Conservation (phyloP, 164 flowering plant species). For the Kalanchoe fedtschenkoi region DNA sequence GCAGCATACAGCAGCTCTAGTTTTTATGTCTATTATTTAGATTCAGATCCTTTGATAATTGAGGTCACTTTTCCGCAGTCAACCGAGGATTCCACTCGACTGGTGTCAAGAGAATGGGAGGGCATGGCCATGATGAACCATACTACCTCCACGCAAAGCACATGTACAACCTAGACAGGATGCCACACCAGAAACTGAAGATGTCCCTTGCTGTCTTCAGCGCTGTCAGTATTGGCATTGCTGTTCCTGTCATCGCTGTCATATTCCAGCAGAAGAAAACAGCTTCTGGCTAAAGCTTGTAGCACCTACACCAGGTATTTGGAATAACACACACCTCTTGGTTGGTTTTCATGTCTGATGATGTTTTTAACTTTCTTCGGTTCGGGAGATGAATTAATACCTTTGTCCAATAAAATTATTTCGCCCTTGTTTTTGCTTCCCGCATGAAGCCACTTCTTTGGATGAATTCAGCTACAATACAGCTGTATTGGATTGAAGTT, state of each 20-base stretch:
- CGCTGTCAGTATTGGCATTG: constrained; percentile 71
- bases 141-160: constrained; percentile 81
- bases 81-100: constrained; percentile 72
- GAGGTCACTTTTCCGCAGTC: constrained; percentile 19
- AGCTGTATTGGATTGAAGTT: too few species aligned
- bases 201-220: constrained; percentile 58
- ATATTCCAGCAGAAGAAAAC: background rate
- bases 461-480: too few species aligned
- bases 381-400: background rate
- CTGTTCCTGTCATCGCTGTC: constrained; percentile 18
- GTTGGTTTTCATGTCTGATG: background rate
- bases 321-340: background rate
- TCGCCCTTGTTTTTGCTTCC: background rate
- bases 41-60: background rate
- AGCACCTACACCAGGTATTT: background rate
- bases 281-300: background rate
- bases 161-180: constrained; percentile 95
- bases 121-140: constrained; percentile 70
- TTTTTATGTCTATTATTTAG: background rate
- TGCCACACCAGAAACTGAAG: constrained; percentile 54
- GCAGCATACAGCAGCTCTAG: background rate
- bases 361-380: background rate
- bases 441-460: too few species aligned
- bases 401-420: background rate
- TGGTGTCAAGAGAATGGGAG: constrained; percentile 68